Base-by-base conservation (phyloP, 2,329 filamentous ascomycete genomes). In the Monosporascus ibericus region DNA sequence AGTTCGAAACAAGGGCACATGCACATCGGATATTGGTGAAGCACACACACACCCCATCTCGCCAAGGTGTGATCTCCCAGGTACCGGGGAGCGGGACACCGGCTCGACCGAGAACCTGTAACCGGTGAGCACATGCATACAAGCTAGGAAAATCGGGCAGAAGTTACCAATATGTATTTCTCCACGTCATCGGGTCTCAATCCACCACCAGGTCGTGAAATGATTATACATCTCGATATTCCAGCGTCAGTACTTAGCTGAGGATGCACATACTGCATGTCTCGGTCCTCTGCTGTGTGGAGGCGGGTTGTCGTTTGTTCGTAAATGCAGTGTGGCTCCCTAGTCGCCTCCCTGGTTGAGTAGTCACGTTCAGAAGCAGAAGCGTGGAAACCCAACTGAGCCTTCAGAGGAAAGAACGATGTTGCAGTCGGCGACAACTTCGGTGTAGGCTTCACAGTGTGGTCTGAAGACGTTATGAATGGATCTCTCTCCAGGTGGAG, bases 381-480 rank as follows among this genome's bases (percentile, higher is more conserved):
- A 40, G 49, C 51, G 38, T 50, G 57, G 34, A 48, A 39, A 44
- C 53, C 39, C 11, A 52, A 37, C 44, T 52, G 58, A 51, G 50
- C 64, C 47, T 65, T 65, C 49, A 75, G 68, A 6, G 85, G 85
- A 17, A 76, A 79, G 59, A 88, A 88, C 1, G 75, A 64, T 1
- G 79, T 80, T 1, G 85, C 84, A 6, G 79, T 85, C 1, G 86
- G 82, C 4, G 85, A 88, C 22, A 89, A 70, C 57, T 81, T 78
- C 53, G 72, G 74, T 47, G 68, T 54, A 48, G 60, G 30, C 59
- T 72, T 68, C 60, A 64, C 57, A 44, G 57, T 61, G 17, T 63
- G 54, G 17, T 60, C 60, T 18, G 65, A 59, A 42, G 66, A 65
- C 2, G 75, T 77, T 36, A 80, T 63, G 54, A 85, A 85, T 0